These are phyloP conservation scores for Craterostigma plantagineum DNA, from an alignment of 257 asterid genomes.

Conservation along the genomic window DNA sequence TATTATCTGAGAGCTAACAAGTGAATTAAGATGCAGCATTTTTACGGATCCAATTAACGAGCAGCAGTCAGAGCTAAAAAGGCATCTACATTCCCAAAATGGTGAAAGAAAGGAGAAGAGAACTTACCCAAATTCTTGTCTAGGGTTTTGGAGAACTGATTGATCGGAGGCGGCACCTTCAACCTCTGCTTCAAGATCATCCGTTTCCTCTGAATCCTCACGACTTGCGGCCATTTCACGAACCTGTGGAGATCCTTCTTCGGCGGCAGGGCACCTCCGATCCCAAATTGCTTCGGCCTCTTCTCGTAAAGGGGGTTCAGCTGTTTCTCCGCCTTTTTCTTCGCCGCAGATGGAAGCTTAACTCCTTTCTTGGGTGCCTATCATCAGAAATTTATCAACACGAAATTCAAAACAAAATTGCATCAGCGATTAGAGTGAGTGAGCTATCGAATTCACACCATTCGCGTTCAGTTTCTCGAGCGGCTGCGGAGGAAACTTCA, in stretches of 20 bases:
- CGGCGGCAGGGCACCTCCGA: constrained; percentile 41
- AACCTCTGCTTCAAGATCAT: constrained; percentile 5
- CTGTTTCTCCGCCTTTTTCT: constrained; percentile 2
- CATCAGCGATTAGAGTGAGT: no score
- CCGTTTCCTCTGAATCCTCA: constrained; percentile 9
- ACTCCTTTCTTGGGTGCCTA: constrained; percentile 8
- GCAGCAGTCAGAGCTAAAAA: no score
- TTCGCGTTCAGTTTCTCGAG: no score
- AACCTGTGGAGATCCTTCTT: constrained; percentile 39
- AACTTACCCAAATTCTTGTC: constrained; percentile 32
- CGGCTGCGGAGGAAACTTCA: no score
- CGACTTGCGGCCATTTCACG: constrained; percentile 51
- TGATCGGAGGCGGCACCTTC: constrained; percentile 3
- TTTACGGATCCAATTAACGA: no score
- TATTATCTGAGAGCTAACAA: no score
- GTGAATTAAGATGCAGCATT: no score
- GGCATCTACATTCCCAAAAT: no score
- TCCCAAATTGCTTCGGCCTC: constrained; percentile 34
- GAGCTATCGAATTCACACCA: no score
- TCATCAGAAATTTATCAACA: no score
- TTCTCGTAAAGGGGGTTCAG: constrained; percentile 1
- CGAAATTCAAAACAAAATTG: no score
- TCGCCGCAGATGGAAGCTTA: constrained; percentile 3
- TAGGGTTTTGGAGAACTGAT: constrained; percentile 14
- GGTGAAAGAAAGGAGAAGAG: no score